A percentile compares a stretch with the other conserved stretches of the same genome.
phyloP scores from a whole-genome alignment of 73 alveolate species.

The Uronychia binucleata region DNA sequence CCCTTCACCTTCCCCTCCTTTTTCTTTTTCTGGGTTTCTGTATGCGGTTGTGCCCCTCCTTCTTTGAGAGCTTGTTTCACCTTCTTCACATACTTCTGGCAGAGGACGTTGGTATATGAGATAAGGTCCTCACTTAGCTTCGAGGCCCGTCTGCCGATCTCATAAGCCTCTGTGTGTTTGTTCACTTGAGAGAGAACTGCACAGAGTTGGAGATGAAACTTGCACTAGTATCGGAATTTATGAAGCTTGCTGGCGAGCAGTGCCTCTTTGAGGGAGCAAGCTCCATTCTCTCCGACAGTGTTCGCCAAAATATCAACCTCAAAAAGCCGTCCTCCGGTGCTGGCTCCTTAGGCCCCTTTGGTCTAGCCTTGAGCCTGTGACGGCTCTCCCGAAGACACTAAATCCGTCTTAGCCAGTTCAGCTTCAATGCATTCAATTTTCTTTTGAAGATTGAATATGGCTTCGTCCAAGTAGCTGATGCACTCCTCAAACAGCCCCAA shows the following conservation, averaged over 20 bases:
- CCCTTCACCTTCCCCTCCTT: neutral
- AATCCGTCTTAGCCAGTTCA: neutral
- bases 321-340: neutral
- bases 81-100: neutral
- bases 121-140: conserved; percentile 18
- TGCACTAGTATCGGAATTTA: neutral
- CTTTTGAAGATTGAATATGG: neutral
- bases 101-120: neutral
- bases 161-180: conserved; percentile 73
- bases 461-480: neutral
- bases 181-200: conserved; percentile 81
- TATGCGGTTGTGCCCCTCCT: neutral
- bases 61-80: neutral
- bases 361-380: neutral
- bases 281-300: neutral
- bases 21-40: neutral
- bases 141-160: neutral
- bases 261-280: neutral
- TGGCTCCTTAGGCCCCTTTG: too few species aligned
- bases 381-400: neutral
- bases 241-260: neutral
- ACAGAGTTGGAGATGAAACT: conserved; percentile 77
- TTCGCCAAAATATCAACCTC: neutral
- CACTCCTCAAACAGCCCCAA: conserved; percentile 4
- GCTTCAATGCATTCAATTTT: neutral